Base-by-base conservation (phyloP, 257 asterid genomes). In the Gynochthodes officinalis region DNA sequence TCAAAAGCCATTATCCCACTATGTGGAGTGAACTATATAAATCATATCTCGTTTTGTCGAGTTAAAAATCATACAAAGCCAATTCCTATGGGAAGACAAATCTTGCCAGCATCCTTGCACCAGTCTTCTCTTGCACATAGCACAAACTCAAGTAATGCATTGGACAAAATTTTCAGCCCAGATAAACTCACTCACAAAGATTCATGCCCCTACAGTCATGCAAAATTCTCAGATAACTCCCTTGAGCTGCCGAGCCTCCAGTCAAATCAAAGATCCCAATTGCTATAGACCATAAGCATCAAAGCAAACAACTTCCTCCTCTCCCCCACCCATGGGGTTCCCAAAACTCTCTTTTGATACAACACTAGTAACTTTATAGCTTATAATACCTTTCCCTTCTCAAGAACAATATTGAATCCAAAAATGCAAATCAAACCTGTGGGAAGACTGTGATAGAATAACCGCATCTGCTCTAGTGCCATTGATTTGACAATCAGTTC, bases 401-500 rank as follows among this genome's bases (percentile, higher is more conserved):
- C 14, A 21, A 8, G 43, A 7, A 49, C 44, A 28, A 32, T 32
- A 33, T 19, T 4, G 32, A 10, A 18, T 11, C 50, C 44, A 71
- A 73, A 73, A 5, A 63, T n/a, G 57, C 55, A 57, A 58, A 71
- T 78, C 83, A 42, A 50, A 95, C 99, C 99, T 64, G 89, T 82
- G 55, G 98, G 97, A 75, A 95, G 84, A 80, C 84, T 89, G 85
- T 91, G 92, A 80, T 86, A 88, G 85, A 87, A 91, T 85, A 89
- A 80, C 73, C 97, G 92, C 76, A 95, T 82, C 87, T 92, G 99
- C 92, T 95, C 99, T 79, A 95, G 80, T 73, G 99, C 93, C 93
- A 95, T 90, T 72, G 99, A 95, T 80, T 95, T 95, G 87, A 95
- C 96, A 72, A 95, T 87, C 77, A 95, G 86, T 79, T 95, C 99